Evolutionary conservation across 345 rosid genomes (phyloP).

Genomic region (Raphanus sativus): DNA sequence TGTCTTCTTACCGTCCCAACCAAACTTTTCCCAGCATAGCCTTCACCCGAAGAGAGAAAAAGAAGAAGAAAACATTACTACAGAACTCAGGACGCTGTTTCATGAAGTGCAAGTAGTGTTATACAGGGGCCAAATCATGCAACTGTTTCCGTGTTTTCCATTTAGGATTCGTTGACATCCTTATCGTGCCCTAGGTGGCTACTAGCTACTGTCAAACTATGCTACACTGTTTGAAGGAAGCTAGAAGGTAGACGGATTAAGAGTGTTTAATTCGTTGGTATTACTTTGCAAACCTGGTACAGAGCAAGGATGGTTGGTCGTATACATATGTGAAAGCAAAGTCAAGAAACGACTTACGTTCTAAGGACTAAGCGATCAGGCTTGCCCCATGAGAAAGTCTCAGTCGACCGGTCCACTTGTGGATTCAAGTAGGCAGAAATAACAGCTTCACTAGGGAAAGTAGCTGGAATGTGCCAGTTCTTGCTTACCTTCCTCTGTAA

Average conservation of each 20-base stretch:
- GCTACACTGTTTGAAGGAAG: neutral
- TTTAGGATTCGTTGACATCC: neutral
- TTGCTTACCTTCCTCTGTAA: slow-evolving; percentile 94
- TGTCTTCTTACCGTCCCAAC: slow-evolving; percentile 77
- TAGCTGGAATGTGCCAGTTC: slow-evolving; percentile 90
- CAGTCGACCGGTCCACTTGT: slow-evolving; percentile 93
- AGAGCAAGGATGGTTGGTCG: neutral
- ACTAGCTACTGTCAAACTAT: neutral
- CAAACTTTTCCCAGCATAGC: slow-evolving; percentile 94
- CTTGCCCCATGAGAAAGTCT: slow-evolving; percentile 89
- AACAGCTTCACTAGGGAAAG: slow-evolving; percentile 91
- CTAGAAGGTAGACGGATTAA: neutral
- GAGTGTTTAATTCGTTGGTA: neutral
- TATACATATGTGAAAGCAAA: neutral
- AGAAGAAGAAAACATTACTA: neutral
- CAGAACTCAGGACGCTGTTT: slow-evolving; percentile 5
- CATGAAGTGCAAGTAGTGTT: neutral
- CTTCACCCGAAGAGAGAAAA: slow-evolving; percentile 39
- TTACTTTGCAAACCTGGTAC: neutral
- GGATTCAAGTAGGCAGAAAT: slow-evolving; percentile 74
- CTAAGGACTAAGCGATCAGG: slow-evolving; percentile 79
- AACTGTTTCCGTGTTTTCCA: neutral
- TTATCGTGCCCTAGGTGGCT: slow-evolving; percentile 7
- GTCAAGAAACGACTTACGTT: slow-evolving; percentile 48
- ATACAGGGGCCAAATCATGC: neutral